Evolutionary conservation across 2,329 filamentous ascomycete genomes (phyloP), one percentile per base, ranked within the genome.

Genomic region (Proliferodiscus dingleyae): DNA sequence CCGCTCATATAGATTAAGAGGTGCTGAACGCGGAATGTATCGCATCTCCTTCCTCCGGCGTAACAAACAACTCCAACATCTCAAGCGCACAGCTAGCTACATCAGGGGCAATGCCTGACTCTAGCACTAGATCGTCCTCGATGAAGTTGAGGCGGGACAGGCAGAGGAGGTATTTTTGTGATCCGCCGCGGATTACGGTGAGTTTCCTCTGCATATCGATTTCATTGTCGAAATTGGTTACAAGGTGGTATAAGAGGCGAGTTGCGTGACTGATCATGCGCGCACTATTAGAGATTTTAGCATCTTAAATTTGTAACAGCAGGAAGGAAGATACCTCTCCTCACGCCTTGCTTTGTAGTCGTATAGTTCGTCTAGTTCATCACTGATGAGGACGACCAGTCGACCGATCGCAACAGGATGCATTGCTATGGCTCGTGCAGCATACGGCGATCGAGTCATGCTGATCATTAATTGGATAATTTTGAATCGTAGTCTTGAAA

Each of bases 111-210:
- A 95, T 84, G 0, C 83, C 83, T 1, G 74, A 72, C 65, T 96
- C 89, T 22, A 94, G 73, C 9, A 93, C 77, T 7, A 87, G 66
- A 23, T 88, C 85, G 50, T 95, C 88, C 18, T 82, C 80, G 5
- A 81, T 83, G 63, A 95, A 96, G 0, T 87, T 89, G n/a, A 97
- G 69, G 33, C 91, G 71, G 0, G 88, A 89, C 36, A 98, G 70
- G 2, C 81, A 81, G 8, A 96, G 78, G 1, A 94, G 71, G 59
- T 94, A 91, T 42, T 89, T 89, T 60, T 95, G 89, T 41, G 80
- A 78, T 0, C 83, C 87, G 3, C 88, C 87, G 4, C 80, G 74
- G 0, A 87, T 78, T 7, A 77, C 76, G 0, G 76, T 73, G 4
- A 95, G 71, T 63, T 91, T 94, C 39, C 78, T 74, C 39, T 81